A percentile compares a stretch with the other conserved stretches of the same genome.
These are phyloP conservation scores for Aspergillus kassunensis DNA, from an alignment of 495 filamentous ascomycete genomes.

Conservation along the genomic window DNA sequence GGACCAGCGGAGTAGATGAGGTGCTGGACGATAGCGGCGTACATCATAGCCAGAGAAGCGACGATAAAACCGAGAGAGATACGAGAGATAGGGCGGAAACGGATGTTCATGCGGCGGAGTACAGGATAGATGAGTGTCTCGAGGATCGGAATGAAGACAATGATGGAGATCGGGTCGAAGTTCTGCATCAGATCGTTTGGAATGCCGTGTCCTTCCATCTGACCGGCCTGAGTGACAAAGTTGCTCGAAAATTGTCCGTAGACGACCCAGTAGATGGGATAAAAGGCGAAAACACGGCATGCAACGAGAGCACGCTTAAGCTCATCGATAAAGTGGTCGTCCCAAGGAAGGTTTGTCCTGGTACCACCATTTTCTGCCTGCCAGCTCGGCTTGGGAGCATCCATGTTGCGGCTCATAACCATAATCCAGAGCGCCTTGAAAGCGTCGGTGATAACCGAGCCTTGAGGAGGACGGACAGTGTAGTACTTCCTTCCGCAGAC, in stretches of 20 bases:
- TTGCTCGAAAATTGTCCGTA: slow-evolving; percentile 58
- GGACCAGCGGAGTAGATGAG: slow-evolving; percentile 62
- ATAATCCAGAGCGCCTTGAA: slow-evolving; percentile 61
- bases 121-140: slow-evolving; percentile 65
- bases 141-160: slow-evolving; percentile 66
- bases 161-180: slow-evolving; percentile 71
- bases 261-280: slow-evolving; percentile 58
- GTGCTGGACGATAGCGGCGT: slow-evolving; percentile 67
- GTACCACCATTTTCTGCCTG: slow-evolving; percentile 44
- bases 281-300: slow-evolving; percentile 59
- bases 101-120: slow-evolving; percentile 59
- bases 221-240: slow-evolving; percentile 53
- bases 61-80: slow-evolving; percentile 69
- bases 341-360: slow-evolving; percentile 43
- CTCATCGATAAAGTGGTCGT: slow-evolving; percentile 62
- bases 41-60: slow-evolving; percentile 59
- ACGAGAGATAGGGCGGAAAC: slow-evolving; percentile 68
- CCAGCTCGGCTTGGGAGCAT: slow-evolving; percentile 58
- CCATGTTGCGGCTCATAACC: slow-evolving; percentile 49
- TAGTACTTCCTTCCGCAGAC: slow-evolving; percentile 55
- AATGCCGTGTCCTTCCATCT: slow-evolving; percentile 53
- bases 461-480: slow-evolving; percentile 59
- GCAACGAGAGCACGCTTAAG: slow-evolving; percentile 55
- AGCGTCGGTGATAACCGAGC: slow-evolving; percentile 57
- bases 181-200: slow-evolving; percentile 75